These are phyloP conservation scores for Pholiota molesta DNA, from an alignment of 768 basidiomycete genomes.

Conservation along the genomic window DNA sequence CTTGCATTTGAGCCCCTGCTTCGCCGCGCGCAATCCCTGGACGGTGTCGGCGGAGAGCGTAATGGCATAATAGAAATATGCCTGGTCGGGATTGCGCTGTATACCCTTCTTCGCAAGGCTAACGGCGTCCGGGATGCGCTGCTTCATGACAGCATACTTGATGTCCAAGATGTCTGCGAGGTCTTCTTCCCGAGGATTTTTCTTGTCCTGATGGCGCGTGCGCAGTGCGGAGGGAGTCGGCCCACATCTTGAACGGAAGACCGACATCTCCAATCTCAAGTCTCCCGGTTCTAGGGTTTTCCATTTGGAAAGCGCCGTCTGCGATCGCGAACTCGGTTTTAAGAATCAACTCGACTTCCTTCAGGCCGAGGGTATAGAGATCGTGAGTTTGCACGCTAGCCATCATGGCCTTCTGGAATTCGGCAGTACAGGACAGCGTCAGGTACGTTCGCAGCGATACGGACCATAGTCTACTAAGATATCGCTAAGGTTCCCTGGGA, in stretches of 20 bases:
- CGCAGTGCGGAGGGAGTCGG: slow-evolving; percentile 61
- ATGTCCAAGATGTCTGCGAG: slow-evolving; percentile 67
- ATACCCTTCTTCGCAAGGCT: slow-evolving; percentile 48
- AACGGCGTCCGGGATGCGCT: slow-evolving; percentile 51
- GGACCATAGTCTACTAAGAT: slow-evolving; percentile 52
- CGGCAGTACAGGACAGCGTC: slow-evolving; percentile 39
- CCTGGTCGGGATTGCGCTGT: slow-evolving; percentile 57
- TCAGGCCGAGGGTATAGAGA: slow-evolving; percentile 52
- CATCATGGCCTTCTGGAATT: slow-evolving; percentile 60
- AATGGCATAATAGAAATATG: slow-evolving; percentile 68
- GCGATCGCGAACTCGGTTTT: slow-evolving; percentile 63
- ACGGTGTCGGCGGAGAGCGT: slow-evolving; percentile 50
- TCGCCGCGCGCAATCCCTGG: slow-evolving; percentile 60
- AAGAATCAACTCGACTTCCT: slow-evolving; percentile 51
- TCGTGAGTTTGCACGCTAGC: slow-evolving; percentile 47
- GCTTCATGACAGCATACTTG: slow-evolving; percentile 56
- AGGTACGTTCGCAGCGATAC: slow-evolving; percentile 49
- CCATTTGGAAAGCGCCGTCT: slow-evolving; percentile 55
- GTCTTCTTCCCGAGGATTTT: slow-evolving; percentile 46
- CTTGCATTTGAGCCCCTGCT: slow-evolving; percentile 66
- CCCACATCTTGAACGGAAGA: slow-evolving; percentile 62
- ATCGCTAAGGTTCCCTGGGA: slow-evolving; percentile 49
- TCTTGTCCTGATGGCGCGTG: slow-evolving; percentile 53
- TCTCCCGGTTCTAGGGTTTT: slow-evolving; percentile 45
- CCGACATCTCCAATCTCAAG: slow-evolving; percentile 47